Base-by-base conservation (phyloP, 768 basidiomycete species). In the Polyporus arcularius region DNA sequence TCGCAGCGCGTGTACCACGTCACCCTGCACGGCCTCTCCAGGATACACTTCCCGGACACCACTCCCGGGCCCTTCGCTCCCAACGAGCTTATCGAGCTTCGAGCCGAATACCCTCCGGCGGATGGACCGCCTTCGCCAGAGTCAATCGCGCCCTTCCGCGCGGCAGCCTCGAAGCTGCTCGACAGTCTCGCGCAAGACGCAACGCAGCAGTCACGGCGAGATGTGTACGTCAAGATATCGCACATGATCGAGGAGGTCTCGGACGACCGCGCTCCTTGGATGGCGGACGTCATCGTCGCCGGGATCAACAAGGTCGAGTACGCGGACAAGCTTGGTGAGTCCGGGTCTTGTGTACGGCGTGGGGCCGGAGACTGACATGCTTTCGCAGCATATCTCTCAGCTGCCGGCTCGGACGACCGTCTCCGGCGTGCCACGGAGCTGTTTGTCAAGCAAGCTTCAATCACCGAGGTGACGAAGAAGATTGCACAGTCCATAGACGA, bases 401-500 rank as follows among this genome's bases (percentile, higher is more conserved):
- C 87, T 10, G 77, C 80, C 4, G 84, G 86, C 53, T 74, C 84
- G 39, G 81, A 87, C 60, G 81, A 81, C 11, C 86, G 90, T 39
- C 79, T 92, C 26, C 80, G 78, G 30, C 84, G 84, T 32, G 87
- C 89, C 2, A 86, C 88, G 8, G 80, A 84, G 55, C 80, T 93
- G 11, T 88, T 93, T 69, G 73, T 85, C 48, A 93, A 92, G 67
- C 87, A 88, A 53, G 77, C 85, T 3, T 89, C 89, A 43, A 92
- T 93, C 38, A 85, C 85, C 21, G 92, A 94, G 71, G 89, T 94
- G 0, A 85, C 88, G 15, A 85, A 86, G 70, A 92, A 90, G 77
- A 90, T 94, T 53, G 86, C 89, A 4, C 82, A 84, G 32, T 86
- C 89, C 21, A 88, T 94, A 11, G 90, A 91, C 63, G 91, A 94